Base-by-base conservation (phyloP, 2,329 filamentous ascomycete species). In the Verticillium nubilum region DNA sequence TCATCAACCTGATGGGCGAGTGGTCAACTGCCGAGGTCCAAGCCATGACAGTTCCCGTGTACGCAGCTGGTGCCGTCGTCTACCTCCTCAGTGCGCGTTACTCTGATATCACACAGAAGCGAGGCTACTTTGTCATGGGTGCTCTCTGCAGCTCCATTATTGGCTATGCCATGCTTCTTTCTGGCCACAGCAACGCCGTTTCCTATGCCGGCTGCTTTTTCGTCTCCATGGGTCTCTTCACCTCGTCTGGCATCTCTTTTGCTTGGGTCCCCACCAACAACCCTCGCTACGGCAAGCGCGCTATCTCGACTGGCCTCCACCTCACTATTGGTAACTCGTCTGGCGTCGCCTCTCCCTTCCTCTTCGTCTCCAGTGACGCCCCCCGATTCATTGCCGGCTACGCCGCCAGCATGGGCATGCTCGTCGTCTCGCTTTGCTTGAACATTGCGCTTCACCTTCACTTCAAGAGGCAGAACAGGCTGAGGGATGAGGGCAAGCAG, bases 11-110 rank as follows among this genome's bases (percentile, higher is more conserved):
- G 0, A 81, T 90, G 61, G 84, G 86, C 2, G 69, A 68, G 2
- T 88, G 85, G 72, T 76, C 78, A 0, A 75, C 75, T 0, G 77
- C 83, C 0, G 78, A 86, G 64, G 81, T 87, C 0, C 87, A 91
- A 67, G 84, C 85, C 35, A 76, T 90, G 52, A 90, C 87, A 0
- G 85, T 90, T 23, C 88, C 88, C 1, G 86, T 86, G 67, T 90
- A 90, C 63, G 78, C 80, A 0, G 68, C 88, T 1, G 87, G 87
- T 1, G 86, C 86, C 0, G 76, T 86, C 23, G 80, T 78, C 0
- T 90, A 88, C 63, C 73, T 90, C 12, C 59, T 78, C 1, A 75
- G 82, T 9, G 86, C 86, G 5, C 78, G 78, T 60, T 69, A 86
- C 58, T 85, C 82, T 19, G 86, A 90, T 67, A 73, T 76, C 56